Evolutionary conservation across 768 basidiomycete genomes (phyloP), one percentile per base, ranked within the genome.

Genomic region (Clathrus columnatus): DNA sequence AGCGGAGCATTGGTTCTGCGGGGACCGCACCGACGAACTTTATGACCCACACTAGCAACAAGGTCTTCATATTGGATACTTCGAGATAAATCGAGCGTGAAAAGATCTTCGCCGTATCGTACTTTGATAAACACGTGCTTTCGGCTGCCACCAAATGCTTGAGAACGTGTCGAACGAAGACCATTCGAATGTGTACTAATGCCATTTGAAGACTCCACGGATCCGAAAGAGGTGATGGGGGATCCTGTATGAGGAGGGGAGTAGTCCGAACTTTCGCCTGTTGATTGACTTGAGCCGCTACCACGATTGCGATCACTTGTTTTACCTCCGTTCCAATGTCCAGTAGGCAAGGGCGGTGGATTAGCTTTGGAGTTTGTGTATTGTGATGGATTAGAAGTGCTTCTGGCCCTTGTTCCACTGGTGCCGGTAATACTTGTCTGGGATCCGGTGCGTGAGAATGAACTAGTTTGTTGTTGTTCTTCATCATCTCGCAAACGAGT

Each of bases 51-150:
- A 66, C 85, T 87, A 68, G 92, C 87, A 51, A 94, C 86, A 51
- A 98, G 75, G 44, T 92, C 88, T 51, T 73, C 75, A 68, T 85
- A 94, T 66, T 87, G 83, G 29, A 89, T 90, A 59, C 75, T 70
- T 59, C 85, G 79, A 43, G 88, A 79, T 23, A 95, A 91, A 69
- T 91, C 87, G 56, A 97, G 89, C 59, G 95, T 87, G 65, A 97
- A 98, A 46, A 96, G 87, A 67, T 96, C 93, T 62, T 94, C 89
- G 63, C 91, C 84, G 73, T 87, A 97, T 68, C 90, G 88, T 51
- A 97, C 91, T 71, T 95, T 95, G 65, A 97, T 84, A 66, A 93
- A 91, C 14, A 44, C 51, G 10, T n/a, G 41, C 26, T 42, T 43
- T 27, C 26, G 51, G 64, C 50, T 72, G 61, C 56, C 68, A 70